These are phyloP conservation scores for Neoscytalidium dimidiatum DNA, from an alignment of 2,329 filamentous ascomycete genomes.

Conservation along the genomic window DNA sequence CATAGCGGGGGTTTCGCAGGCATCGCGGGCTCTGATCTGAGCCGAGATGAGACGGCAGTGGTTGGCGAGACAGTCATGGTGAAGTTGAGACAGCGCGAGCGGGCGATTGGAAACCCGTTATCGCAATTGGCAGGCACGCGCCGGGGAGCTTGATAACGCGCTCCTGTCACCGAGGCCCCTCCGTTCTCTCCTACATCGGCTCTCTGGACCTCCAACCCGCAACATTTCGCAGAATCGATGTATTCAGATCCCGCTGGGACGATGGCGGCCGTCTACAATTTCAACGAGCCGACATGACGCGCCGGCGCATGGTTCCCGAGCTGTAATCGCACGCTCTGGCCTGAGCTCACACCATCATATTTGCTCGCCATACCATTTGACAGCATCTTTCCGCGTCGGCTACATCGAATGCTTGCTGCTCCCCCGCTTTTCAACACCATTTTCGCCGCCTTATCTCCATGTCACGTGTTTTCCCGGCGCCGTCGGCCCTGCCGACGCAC, in stretches of 20 bases:
- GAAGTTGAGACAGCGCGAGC: neutral
- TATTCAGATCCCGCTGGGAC: too few relatives aligned
- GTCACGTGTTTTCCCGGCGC: neutral
- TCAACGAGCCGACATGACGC: neutral
- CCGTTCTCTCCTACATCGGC: neutral
- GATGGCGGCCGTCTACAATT: too few relatives aligned
- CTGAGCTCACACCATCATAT: neutral
- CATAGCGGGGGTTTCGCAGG: slow-evolving; percentile 1
- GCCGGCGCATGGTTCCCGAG: neutral
- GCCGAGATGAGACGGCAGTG: neutral
- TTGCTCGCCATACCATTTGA: neutral
- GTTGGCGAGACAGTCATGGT: neutral
- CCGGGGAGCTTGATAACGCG: neutral
- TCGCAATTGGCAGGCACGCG: slow-evolving; percentile 16
- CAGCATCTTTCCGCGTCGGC: neutral
- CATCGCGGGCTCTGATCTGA: neutral
- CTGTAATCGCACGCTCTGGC: neutral
- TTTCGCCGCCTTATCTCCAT: neutral
- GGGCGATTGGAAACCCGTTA: slow-evolving; percentile 9
- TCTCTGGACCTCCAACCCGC: neutral
- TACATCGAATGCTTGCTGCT: neutral
- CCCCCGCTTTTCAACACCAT: slow-evolving; percentile 1
- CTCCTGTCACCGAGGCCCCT: neutral
- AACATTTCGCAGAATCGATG: too few relatives aligned
- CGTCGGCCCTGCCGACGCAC: slow-evolving; percentile 4